Evolutionary conservation across 345 rosid genomes (phyloP).

Genomic region (Eucalyptus marginata): DNA sequence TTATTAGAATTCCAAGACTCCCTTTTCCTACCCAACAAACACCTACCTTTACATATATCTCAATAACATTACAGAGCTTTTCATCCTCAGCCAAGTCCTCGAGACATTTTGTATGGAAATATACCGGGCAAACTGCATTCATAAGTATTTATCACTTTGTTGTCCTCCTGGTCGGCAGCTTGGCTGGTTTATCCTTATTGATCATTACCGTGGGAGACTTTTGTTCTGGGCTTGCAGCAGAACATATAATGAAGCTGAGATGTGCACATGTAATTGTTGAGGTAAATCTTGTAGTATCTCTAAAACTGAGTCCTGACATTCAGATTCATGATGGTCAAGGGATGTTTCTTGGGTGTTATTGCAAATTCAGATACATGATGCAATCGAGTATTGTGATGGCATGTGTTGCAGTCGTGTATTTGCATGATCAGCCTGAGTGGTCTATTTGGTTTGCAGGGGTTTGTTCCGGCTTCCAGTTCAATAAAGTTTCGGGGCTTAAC

Average conservation of each 20-base stretch:
- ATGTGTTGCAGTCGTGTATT: neutral
- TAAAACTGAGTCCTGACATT: neutral
- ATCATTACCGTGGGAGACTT: neutral
- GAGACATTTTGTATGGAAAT: neutral
- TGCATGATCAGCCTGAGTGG: neutral
- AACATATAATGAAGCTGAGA: neutral
- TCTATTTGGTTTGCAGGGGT: neutral
- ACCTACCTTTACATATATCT: neutral
- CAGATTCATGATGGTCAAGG: neutral
- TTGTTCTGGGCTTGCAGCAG: neutral
- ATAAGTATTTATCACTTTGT: neutral
- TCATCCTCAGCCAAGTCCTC: neutral
- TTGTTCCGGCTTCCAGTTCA: neutral
- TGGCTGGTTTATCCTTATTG: neutral
- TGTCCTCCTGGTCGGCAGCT: neutral
- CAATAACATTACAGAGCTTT: neutral
- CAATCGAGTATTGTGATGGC: neutral
- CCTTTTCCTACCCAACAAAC: neutral
- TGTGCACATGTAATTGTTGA: neutral
- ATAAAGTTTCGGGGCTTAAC: neutral
- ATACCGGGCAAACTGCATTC: neutral
- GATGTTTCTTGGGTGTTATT: neutral
- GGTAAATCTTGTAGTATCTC: neutral
- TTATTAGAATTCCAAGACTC: neutral
- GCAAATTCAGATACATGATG: neutral